Conservation (phyloP, 2,329 filamentous ascomycete genomes). For the Aspergillus phoenicis region DNA sequence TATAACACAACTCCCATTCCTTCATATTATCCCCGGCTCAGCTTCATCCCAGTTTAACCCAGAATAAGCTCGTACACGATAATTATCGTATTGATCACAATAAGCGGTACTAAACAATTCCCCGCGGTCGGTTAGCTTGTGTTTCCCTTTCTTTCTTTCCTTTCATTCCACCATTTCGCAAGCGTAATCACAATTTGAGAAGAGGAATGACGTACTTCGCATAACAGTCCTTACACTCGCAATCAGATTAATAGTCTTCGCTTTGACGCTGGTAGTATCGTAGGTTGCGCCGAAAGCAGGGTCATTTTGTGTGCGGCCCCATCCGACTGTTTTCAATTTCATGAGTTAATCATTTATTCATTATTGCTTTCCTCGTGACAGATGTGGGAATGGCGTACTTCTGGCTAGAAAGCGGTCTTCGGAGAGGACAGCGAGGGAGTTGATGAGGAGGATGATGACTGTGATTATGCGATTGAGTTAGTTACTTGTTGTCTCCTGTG, state of each 20-base stretch:
- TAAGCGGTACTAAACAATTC: constrained; percentile 69
- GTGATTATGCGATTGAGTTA: constrained; percentile 1
- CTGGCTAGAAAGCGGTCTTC: constrained; percentile 91
- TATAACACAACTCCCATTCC: neutral
- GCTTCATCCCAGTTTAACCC: constrained; percentile 54
- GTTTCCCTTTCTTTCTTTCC: neutral
- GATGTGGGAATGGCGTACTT: constrained; percentile 51
- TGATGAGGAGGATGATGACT: constrained; percentile 86
- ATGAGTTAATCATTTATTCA: neutral
- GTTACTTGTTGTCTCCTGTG: neutral
- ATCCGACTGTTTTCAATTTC: constrained; percentile 67
- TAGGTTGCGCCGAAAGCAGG: constrained; percentile 74
- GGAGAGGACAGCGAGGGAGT: constrained; percentile 89
- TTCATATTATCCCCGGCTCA: neutral
- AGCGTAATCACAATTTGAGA: too few relatives aligned
- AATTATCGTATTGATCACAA: constrained; percentile 78
- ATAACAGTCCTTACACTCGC: constrained; percentile 88
- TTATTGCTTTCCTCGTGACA: neutral
- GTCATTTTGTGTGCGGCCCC: constrained; percentile 66
- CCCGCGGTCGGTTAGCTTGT: neutral
- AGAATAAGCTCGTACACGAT: constrained; percentile 80
- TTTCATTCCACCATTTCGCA: too few relatives aligned
- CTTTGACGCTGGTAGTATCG: constrained; percentile 78
- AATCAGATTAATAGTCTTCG: constrained; percentile 85
- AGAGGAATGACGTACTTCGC: constrained; percentile 68